Conservation (phyloP, 139 green algal genomes). For the Auxenochlorella pyrenoidosa region DNA sequence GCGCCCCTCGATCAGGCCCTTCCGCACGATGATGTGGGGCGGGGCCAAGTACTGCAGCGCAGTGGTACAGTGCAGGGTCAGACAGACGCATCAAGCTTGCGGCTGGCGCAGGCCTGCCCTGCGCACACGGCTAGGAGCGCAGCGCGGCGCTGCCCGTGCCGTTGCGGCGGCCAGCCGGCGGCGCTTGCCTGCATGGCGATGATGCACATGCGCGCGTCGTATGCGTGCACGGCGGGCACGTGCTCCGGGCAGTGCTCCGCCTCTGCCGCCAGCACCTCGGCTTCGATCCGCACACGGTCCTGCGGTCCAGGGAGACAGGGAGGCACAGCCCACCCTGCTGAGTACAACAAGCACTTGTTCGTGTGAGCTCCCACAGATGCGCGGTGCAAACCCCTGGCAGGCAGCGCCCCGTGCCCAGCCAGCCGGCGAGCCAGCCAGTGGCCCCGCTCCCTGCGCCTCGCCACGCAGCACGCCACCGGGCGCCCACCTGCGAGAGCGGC, state of each 20-base stretch:
- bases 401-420: background rate
- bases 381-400: background rate
- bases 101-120: too few species aligned
- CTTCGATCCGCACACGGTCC: slow-evolving; percentile 82
- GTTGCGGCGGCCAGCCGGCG: too few species aligned
- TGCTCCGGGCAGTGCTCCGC: slow-evolving; percentile 76
- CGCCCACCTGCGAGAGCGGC: slow-evolving; percentile 85
- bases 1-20: slow-evolving; percentile 69
- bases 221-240: slow-evolving; percentile 78
- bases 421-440: too few species aligned
- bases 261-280: slow-evolving; percentile 67
- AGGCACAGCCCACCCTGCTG: background rate
- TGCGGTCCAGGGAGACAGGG: slow-evolving; percentile 31
- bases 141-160: too few species aligned
- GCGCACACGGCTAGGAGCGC: too few species aligned
- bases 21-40: slow-evolving; percentile 87
- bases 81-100: too few species aligned
- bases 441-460: too few species aligned
- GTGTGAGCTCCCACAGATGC: background rate
- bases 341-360: background rate
- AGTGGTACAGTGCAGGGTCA: too few species aligned
- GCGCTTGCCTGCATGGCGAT: slow-evolving; percentile 75
- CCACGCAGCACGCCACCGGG: background rate
- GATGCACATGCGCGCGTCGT: slow-evolving; percentile 63
- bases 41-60: slow-evolving; percentile 77